Percentiles rank a stretch among this genome's conserved stretches.
Conservation (phyloP, 1,284 basidiomycete genomes). For the Trametes polyzona region DNA sequence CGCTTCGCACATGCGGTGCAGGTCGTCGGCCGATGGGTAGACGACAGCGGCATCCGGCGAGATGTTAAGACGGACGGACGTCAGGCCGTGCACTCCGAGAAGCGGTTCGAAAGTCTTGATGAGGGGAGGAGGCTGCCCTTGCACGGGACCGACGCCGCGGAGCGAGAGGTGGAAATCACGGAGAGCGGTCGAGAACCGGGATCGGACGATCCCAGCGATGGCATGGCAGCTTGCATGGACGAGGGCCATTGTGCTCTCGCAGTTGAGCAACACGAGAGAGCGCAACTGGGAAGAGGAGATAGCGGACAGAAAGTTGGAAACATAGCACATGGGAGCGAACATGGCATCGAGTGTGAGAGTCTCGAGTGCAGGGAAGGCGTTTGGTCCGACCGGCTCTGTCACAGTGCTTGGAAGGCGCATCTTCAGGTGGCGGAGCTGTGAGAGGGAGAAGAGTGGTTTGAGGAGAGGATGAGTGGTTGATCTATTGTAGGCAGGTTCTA, state of each 20-base stretch:
- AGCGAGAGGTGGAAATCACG: slow-evolving; percentile 11
- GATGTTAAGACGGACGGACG: slow-evolving; percentile 9
- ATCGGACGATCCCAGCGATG: slow-evolving; percentile 10
- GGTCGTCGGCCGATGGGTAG: slow-evolving; percentile 11
- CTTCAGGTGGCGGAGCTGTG: slow-evolving; percentile 8
- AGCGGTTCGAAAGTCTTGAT: slow-evolving; percentile 15
- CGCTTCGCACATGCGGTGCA: slow-evolving; percentile 16
- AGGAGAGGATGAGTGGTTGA: slow-evolving; percentile 3
- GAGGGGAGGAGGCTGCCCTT: slow-evolving; percentile 4
- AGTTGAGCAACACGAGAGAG: slow-evolving; percentile 13
- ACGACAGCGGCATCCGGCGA: slow-evolving; percentile 6
- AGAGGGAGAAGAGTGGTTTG: slow-evolving; percentile 7
- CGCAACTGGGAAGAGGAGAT: slow-evolving; percentile 12
- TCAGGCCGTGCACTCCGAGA: slow-evolving; percentile 14
- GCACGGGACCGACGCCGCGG: slow-evolving; percentile 1
- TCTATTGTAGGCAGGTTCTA: slow-evolving; percentile 3
- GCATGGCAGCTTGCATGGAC: slow-evolving; percentile 7
- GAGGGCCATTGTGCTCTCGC: slow-evolving; percentile 4
- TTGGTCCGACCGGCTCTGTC: neutral
- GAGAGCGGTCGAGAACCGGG: slow-evolving; percentile 7
- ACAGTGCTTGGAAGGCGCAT: slow-evolving; percentile 3
- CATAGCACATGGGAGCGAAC: slow-evolving; percentile 5
- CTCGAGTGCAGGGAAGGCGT: slow-evolving; percentile 14
- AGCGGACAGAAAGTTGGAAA: slow-evolving; percentile 11
- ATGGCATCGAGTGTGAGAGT: slow-evolving; percentile 19